Evolutionary conservation across 1,284 basidiomycete genomes (phyloP), one percentile per base, ranked within the genome.

Genomic region (Moniliella sp.): DNA sequence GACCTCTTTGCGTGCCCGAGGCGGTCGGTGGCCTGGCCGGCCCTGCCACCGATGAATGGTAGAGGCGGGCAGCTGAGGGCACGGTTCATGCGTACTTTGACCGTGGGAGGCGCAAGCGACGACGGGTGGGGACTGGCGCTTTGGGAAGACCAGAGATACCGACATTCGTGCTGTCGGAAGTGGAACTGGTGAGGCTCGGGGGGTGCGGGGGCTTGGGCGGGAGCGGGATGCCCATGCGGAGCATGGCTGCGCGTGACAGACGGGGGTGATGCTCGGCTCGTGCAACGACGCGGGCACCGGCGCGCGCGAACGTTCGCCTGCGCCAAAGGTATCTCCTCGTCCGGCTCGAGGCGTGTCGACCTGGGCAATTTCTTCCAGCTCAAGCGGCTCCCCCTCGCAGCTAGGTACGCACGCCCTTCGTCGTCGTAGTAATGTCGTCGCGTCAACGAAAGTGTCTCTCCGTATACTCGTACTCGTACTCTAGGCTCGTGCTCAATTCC

Each of bases 231-330:
- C 62, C 62, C 33, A 62, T 57, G 4, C 80, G 71, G 3, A 83
- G 67, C 3, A 75, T 72, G 0, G 81, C 77, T 0, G 78, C 73
- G 34, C 72, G 72, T 5, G 76, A 75, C 36, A 72, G 73, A 23
- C 80, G 73, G 0, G 81, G 15, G 72, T 66, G 38, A 79, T 78
- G 41, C 73, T 69, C 0, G 80, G 77, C 11, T 64, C 56, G 3
- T 53, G 57, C 42, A 68, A 68, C 0, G 75, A 72, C 4, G 67
- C 44, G 0, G 79, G 80, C 0, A 78, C 48, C 0, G 68, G n/a
- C 78, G 73, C 4, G 79, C 80, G 31, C 67, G 70, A 65, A 81
- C 81, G 76, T 32, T 26, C 8, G 21, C 21, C n/a, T 7, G n/a
- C n/a, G 13, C 14, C 13, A 28, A 11, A 7, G 28, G 32, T n/a